phyloP scores from a whole-genome alignment of 768 basidiomycete species.

The Amanita pseudoporphyria region DNA sequence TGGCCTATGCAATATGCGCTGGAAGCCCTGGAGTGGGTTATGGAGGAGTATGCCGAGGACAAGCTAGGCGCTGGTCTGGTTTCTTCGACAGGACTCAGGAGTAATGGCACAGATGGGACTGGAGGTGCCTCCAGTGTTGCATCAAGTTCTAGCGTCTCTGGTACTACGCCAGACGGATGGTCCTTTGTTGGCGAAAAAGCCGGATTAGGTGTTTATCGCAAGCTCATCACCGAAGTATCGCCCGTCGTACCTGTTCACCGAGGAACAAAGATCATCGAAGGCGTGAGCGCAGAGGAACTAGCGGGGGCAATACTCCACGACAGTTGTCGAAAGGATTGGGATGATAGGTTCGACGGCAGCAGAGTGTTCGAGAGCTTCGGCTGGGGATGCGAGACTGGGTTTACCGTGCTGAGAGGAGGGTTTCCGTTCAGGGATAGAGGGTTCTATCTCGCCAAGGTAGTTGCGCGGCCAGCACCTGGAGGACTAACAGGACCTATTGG shows the following conservation, averaged over 20 bases:
- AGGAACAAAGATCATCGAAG: slow-evolving; percentile 87
- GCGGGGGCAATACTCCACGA: slow-evolving; percentile 60
- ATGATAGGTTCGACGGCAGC: slow-evolving; percentile 72
- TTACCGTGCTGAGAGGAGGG: slow-evolving; percentile 62
- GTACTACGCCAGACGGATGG: slow-evolving; percentile 52
- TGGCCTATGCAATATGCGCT: slow-evolving; percentile 73
- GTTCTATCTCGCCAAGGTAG: slow-evolving; percentile 70
- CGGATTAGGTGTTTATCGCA: slow-evolving; percentile 66
- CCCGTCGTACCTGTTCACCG: slow-evolving; percentile 75
- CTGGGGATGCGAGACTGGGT: slow-evolving; percentile 60
- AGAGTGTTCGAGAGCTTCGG: slow-evolving; percentile 70
- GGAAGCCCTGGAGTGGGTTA: slow-evolving; percentile 74
- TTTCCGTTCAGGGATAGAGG: slow-evolving; percentile 91
- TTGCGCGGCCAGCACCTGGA: slow-evolving; percentile 44
- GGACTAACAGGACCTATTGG: slow-evolving; percentile 13
- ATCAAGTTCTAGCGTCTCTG: slow-evolving; percentile 19
- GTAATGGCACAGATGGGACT: background rate
- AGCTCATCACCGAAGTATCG: slow-evolving; percentile 69
- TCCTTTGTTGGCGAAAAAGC: slow-evolving; percentile 59
- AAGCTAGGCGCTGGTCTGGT: background rate
- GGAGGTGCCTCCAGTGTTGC: background rate
- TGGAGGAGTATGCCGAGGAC: slow-evolving; percentile 48
- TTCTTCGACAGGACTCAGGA: background rate
- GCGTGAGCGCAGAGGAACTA: slow-evolving; percentile 88
- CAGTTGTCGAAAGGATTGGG: slow-evolving; percentile 75